Evolutionary conservation across 345 rosid species (phyloP).

Genomic region (Cardamine resedifolia): DNA sequence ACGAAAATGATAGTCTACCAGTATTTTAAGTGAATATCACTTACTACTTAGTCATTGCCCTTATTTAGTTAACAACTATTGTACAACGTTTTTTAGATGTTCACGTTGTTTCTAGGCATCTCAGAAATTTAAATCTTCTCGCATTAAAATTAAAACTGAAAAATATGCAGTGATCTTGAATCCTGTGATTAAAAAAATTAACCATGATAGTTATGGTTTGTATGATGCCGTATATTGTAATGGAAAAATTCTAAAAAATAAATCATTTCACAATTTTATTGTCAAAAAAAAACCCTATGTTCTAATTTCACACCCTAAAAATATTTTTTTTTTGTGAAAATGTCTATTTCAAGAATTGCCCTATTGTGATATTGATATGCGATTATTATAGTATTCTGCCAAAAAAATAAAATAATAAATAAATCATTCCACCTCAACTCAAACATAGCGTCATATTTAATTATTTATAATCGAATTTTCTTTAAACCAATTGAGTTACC

Average conservation of each 20-base stretch:
- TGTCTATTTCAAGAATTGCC: too few species aligned
- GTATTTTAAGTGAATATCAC: slow-evolving; percentile 1
- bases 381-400: neutral
- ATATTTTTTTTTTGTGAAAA: too few species aligned
- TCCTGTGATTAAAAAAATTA: too few species aligned
- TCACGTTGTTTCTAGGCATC: neutral
- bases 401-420: too few species aligned
- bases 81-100: neutral
- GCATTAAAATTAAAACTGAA: neutral
- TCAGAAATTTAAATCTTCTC: neutral
- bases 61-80: neutral
- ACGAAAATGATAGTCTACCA: slow-evolving; percentile 25
- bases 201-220: too few species aligned
- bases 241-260: too few species aligned
- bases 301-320: too few species aligned
- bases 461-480: neutral
- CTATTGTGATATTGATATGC: neutral
- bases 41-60: neutral
- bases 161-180: too few species aligned
- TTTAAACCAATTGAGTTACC: neutral
- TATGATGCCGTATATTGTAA: neutral
- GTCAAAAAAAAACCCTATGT: too few species aligned
- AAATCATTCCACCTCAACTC: neutral
- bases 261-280: too few species aligned
- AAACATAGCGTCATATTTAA: neutral